Percentiles rank a stretch among this genome's conserved stretches.
Evolutionary conservation across 2,329 filamentous ascomycete genomes (phyloP).

Genomic region (Pseudopithomyces maydicus): DNA sequence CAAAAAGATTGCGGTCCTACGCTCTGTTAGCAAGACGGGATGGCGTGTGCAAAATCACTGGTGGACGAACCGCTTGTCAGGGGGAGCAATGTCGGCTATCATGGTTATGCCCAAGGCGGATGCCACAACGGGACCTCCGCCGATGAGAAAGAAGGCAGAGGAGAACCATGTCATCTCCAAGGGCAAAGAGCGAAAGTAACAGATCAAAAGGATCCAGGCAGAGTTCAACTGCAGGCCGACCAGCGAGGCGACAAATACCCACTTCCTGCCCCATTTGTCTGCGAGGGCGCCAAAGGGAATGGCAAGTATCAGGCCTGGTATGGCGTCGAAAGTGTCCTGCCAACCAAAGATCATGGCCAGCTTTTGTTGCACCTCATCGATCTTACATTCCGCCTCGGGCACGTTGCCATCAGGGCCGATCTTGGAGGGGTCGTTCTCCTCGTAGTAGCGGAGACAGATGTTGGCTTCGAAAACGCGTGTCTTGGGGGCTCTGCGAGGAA

Average conservation of each 20-base stretch:
- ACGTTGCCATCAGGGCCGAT: constrained; percentile 50
- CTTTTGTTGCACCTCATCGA: constrained; percentile 54
- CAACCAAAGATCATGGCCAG: constrained; percentile 57
- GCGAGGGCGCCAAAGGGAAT: constrained; percentile 57
- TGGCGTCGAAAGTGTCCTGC: constrained; percentile 54
- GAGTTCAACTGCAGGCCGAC: constrained; percentile 46
- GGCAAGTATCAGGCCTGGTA: constrained; percentile 51
- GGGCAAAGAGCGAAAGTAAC: constrained; percentile 46
- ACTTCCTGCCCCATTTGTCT: constrained; percentile 54
- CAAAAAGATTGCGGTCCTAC: constrained; percentile 28
- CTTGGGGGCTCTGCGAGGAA: constrained; percentile 52
- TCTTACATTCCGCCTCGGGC: constrained; percentile 56
- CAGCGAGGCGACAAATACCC: constrained; percentile 49
- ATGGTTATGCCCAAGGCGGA: constrained; percentile 56
- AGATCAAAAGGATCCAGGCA: constrained; percentile 40
- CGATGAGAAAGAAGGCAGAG: constrained; percentile 51
- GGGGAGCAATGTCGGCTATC: constrained; percentile 56
- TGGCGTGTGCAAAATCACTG: no score
- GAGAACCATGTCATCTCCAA: constrained; percentile 56
- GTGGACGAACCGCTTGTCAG: constrained; percentile 46
- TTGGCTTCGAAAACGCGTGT: constrained; percentile 57
- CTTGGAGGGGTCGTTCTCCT: constrained; percentile 48
- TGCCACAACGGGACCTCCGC: constrained; percentile 54
- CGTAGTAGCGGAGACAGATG: constrained; percentile 53
- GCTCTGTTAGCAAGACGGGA: neutral